Percentiles rank a stretch among this genome's conserved stretches.
phyloP scores from a whole-genome alignment of 2,329 filamentous ascomycete genomes.

The Penicillium sp. region DNA sequence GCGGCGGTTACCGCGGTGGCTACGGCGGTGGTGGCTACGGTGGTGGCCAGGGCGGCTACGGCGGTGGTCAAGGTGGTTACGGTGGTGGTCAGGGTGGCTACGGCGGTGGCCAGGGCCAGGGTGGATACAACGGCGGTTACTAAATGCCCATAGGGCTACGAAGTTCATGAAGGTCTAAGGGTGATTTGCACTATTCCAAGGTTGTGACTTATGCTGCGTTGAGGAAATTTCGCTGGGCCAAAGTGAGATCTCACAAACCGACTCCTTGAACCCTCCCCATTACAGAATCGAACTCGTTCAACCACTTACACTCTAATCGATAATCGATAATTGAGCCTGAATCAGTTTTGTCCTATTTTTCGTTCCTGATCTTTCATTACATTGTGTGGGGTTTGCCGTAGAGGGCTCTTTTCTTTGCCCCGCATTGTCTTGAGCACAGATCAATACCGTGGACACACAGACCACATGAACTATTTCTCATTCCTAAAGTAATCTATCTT shows the following conservation, averaged over 20 bases:
- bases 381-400: not conserved
- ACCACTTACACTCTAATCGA: constrained; percentile 8
- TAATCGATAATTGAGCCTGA: constrained; percentile 6
- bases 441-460: not conserved
- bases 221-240: constrained; percentile 4
- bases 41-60: constrained; percentile 5
- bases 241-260: not conserved
- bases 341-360: not conserved
- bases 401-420: not conserved
- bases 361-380: not conserved
- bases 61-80: not conserved
- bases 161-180: constrained; percentile 8
- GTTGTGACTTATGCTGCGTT: constrained; percentile 12
- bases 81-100: constrained; percentile 1
- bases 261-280: constrained; percentile 1
- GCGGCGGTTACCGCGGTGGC: constrained; percentile 1
- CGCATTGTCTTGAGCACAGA: not conserved
- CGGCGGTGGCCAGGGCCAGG: not conserved
- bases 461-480: not conserved
- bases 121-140: constrained; percentile 8
- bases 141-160: constrained; percentile 3
- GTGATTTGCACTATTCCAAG: constrained; percentile 6
- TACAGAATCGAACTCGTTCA: constrained; percentile 11
- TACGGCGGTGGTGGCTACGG: constrained; percentile 7
- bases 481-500: not conserved